Base-by-base conservation (phyloP, 1,284 basidiomycete species). In the Marasmius sp. region DNA sequence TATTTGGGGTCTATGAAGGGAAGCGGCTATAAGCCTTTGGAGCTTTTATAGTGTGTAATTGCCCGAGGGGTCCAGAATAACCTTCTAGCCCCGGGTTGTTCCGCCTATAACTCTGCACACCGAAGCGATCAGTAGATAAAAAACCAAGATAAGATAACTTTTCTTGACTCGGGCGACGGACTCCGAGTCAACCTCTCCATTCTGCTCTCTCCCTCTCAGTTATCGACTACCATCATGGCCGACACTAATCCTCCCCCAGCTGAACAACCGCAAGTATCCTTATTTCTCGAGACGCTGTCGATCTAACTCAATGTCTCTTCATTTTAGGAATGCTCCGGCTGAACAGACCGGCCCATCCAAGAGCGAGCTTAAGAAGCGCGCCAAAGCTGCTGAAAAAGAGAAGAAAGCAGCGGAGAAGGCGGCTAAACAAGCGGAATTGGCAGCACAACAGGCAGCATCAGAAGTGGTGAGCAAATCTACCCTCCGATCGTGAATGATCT, bases 351-450 rank as follows among this genome's bases (percentile, higher is more conserved):
- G 79, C 20, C 90, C 91, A 7, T 90, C 91, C 62, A 98, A 98
- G 79, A 94, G 84, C 72, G 95, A 97, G 71, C 79, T 95, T 66
- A 98, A 98, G 82, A 97, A 96, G 79, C 86, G 89, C 38, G 93
- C 92, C 36, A 97, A 97, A 76, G 91, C 93, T 64, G 92, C 90
- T 18, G 95, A 97, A 77, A 98, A 99, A 72, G 92, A 91, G 27
- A 92, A 91, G 76, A 96, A 95, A 75, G 93, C 91, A 6, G 92
- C 91, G 39, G 93, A 94, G 72, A 89, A 88, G 66, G 88, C 86
- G 6, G 93, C 92, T 14, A 92, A 89, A 70, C 88, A 82, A 60
- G 85, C 89, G 59, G 93, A 94, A 66, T 85, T 92, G 58, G 90
- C 88, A 62, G 85, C 86, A 61, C 86, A 89, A 68, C 84, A 89